Evolutionary conservation across 1,139 yeast genomes (phyloP).

Genomic region (Tardiomyces depauwii): DNA sequence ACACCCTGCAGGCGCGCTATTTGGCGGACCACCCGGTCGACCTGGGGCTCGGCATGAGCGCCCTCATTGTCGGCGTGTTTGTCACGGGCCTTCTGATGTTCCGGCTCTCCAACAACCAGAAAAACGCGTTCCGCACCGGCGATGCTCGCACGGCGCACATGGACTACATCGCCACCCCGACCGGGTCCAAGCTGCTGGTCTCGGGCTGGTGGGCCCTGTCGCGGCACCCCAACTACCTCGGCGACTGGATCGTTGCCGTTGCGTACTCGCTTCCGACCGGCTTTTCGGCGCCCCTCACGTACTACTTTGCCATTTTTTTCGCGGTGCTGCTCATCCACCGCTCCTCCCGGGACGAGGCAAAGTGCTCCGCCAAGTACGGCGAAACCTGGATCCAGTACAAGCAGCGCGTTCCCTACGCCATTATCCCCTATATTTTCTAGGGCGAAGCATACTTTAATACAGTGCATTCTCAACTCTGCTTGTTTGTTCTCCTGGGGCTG

Average conservation of each 20-base stretch:
- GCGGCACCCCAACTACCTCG: slow-evolving; percentile 89
- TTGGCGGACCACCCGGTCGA: slow-evolving; percentile 53
- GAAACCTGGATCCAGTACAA: slow-evolving; percentile 78
- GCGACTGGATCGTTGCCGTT: slow-evolving; percentile 89
- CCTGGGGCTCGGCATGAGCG: slow-evolving; percentile 35
- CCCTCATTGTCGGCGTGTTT: slow-evolving; percentile 34
- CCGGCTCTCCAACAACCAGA: slow-evolving; percentile 74
- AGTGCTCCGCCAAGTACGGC: slow-evolving; percentile 80
- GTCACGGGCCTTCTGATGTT: slow-evolving; percentile 69
- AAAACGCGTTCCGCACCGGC: slow-evolving; percentile 74
- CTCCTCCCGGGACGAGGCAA: slow-evolving; percentile 83
- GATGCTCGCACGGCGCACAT: slow-evolving; percentile 50
- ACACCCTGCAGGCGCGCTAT: slow-evolving; percentile 76
- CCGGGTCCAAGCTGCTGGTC: slow-evolving; percentile 69
- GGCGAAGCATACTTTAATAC: too few species aligned
- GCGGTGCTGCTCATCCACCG: slow-evolving; percentile 75
- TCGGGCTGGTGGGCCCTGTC: slow-evolving; percentile 97
- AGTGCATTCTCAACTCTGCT: too few species aligned
- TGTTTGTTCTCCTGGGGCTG: too few species aligned
- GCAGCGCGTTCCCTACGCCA: slow-evolving; percentile 71
- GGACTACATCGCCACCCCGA: slow-evolving; percentile 56
- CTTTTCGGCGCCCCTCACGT: slow-evolving; percentile 67
- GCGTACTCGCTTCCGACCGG: slow-evolving; percentile 94
- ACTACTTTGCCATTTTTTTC: slow-evolving; percentile 78
- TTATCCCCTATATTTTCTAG: slow-evolving; percentile 78